These are phyloP conservation scores for Yamadazyma membranifaciens DNA, from an alignment of 1,139 yeast species.

Conservation along the genomic window DNA sequence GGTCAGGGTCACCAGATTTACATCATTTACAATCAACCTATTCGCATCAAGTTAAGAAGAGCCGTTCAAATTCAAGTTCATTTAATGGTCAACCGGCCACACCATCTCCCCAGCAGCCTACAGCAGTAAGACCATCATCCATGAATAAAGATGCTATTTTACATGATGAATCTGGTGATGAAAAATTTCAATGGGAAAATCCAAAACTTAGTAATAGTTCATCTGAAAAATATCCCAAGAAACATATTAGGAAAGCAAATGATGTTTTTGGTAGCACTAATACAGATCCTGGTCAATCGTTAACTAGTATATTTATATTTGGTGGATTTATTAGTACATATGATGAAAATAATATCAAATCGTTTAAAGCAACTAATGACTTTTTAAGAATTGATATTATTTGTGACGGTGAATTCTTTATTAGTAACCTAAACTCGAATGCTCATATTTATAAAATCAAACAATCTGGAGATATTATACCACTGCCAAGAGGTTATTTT, in stretches of 20 bases:
- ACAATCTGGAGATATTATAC: constrained; percentile 15
- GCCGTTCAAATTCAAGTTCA: constrained; percentile 29
- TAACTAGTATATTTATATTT: constrained; percentile 33
- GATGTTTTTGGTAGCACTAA: constrained; percentile 15
- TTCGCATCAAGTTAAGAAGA: constrained; percentile 33
- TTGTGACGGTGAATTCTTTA: constrained; percentile 16
- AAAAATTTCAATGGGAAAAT: not conserved
- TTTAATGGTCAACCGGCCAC: constrained; percentile 25
- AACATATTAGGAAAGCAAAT: constrained; percentile 5
- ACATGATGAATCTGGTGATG: not conserved
- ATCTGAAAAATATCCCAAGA: not conserved
- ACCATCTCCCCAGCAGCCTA: constrained; percentile 17
- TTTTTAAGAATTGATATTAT: constrained; percentile 37
- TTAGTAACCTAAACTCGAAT: constrained; percentile 10
- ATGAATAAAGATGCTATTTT: not conserved
- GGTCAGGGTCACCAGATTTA: constrained; percentile 11
- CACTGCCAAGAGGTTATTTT: constrained; percentile 42
- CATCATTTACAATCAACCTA: constrained; percentile 25
- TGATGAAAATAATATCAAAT: constrained; percentile 16
- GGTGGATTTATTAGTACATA: constrained; percentile 35
- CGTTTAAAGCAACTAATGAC: constrained; percentile 35
- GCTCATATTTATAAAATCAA: constrained; percentile 13
- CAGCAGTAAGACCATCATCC: constrained; percentile 4
- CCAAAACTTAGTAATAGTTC: constrained; percentile 1
- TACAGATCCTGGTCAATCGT: constrained; percentile 10